A percentile compares a stretch with the other conserved stretches of the same genome.
These are phyloP conservation scores for Colletotrichum trifolii DNA, from an alignment of 2,329 filamentous ascomycete species.

Conservation along the genomic window DNA sequence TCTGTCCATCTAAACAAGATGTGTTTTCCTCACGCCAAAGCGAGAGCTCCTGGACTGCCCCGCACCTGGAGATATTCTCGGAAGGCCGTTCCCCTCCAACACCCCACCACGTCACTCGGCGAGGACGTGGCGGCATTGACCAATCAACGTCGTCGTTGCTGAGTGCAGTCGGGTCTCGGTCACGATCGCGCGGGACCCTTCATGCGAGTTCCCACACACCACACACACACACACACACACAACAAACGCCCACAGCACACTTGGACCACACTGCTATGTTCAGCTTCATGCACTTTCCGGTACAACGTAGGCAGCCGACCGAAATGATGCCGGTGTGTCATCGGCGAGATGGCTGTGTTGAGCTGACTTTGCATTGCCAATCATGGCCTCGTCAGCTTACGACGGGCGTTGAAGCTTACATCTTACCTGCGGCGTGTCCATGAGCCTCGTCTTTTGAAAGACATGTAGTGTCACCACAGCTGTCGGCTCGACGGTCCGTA, in stretches of 20 bases:
- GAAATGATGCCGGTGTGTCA: background rate
- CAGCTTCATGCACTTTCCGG: too few relatives aligned
- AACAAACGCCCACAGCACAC: background rate
- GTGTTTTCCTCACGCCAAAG: slow-evolving; percentile 13
- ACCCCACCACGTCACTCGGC: slow-evolving; percentile 25
- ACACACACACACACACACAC: background rate
- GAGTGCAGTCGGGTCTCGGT: slow-evolving; percentile 1
- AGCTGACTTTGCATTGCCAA: background rate
- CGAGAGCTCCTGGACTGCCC: slow-evolving; percentile 20
- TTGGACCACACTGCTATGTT: too few relatives aligned
- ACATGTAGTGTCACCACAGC: too few relatives aligned
- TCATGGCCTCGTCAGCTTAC: background rate
- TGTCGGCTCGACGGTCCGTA: too few relatives aligned
- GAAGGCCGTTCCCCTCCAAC: slow-evolving; percentile 17
- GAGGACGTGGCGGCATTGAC: slow-evolving; percentile 19
- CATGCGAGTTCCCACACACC: slow-evolving; percentile 1
- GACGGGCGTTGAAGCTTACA: background rate
- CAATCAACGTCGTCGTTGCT: slow-evolving; percentile 19
- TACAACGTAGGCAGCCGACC: too few relatives aligned
- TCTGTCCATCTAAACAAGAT: too few relatives aligned
- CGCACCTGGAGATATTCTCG: slow-evolving; percentile 18
- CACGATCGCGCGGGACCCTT: slow-evolving; percentile 2
- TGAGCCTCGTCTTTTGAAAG: too few relatives aligned
- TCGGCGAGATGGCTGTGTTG: background rate
- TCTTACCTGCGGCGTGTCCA: too few relatives aligned